Conservation (phyloP, 2,329 filamentous ascomycete genomes). For the Colletotrichum destructivum region DNA sequence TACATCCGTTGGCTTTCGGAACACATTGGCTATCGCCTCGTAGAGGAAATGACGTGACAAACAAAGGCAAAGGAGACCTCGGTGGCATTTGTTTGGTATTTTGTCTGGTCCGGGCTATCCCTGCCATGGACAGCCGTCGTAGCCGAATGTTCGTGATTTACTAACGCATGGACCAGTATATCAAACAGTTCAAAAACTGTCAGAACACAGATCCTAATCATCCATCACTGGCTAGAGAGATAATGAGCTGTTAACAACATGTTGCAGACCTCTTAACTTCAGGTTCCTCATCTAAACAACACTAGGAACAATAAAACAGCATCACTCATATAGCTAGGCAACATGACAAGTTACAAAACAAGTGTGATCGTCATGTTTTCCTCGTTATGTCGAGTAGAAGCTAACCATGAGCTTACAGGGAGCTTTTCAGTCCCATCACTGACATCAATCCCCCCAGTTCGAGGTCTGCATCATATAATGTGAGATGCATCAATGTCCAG, state of each 20-base stretch:
- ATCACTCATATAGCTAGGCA: background rate
- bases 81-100: background rate
- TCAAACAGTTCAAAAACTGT: background rate
- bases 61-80: background rate
- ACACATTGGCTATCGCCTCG: background rate
- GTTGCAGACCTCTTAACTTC: too few relatives aligned
- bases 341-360: background rate
- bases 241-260: background rate
- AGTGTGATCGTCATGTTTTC: background rate
- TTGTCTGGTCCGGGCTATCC: background rate
- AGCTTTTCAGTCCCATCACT: background rate
- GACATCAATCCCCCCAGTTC: too few relatives aligned
- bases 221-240: background rate
- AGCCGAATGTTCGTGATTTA: background rate
- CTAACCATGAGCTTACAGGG: background rate
- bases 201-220: background rate
- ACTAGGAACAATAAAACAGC: background rate
- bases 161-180: background rate
- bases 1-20: background rate
- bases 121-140: background rate
- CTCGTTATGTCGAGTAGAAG: background rate
- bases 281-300: background rate
- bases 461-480: background rate
- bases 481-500: background rate
- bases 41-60: background rate